Base-by-base conservation (phyloP, 805 yeast genomes). In the Wickerhamomyces hampshirensis region DNA sequence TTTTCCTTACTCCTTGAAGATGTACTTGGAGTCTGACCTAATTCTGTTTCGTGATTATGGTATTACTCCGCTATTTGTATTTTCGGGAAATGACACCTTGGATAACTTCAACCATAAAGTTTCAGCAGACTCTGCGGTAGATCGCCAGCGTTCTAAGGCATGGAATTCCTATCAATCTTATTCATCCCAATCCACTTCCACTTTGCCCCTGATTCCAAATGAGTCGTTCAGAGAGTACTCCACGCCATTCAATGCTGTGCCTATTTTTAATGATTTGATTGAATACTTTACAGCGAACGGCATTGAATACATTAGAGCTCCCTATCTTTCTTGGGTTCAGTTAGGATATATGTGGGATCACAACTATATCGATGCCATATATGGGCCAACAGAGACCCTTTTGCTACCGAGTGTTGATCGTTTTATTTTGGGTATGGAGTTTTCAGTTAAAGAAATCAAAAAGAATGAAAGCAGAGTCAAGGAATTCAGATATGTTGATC, bases 311-410 rank as follows among this genome's bases (percentile, higher is more conserved):
- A 59, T 87, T 38, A 75, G 88, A 10, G 83, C 95, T 24, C 98
- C 98, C 5, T 88, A 78, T 53, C 69, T 78, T 30, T 77, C 96
- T 0, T 78, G 87, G 62, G 73, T 80, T 28, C 96, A 91, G 59
- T 66, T 93, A 49, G 75, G 84, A 6, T 87, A 86, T 51, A 62
- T 91, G 49, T 69, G 71, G 43, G 71, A 71, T 30, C 66, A 65
- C 33, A 68, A 65, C 0, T 61, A 67, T 31, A 73, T 91, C 34
- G 88, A 89, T 56, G 78, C 83, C 5, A 76, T 89, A 26, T 84
- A 78, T 59, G 96, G 95, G 1, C 80, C 96, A 6, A 80, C 88
- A 1, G 98, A 93, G 50, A 69, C 79, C 26, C 62, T 89, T 30
- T 63, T 91, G 55, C 58, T 75, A 31, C 62, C 60, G 5, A 71